A percentile compares a stretch with the other conserved stretches of the same genome.
phyloP scores from a whole-genome alignment of 768 basidiomycete genomes.

The Psilocybe azurescens region DNA sequence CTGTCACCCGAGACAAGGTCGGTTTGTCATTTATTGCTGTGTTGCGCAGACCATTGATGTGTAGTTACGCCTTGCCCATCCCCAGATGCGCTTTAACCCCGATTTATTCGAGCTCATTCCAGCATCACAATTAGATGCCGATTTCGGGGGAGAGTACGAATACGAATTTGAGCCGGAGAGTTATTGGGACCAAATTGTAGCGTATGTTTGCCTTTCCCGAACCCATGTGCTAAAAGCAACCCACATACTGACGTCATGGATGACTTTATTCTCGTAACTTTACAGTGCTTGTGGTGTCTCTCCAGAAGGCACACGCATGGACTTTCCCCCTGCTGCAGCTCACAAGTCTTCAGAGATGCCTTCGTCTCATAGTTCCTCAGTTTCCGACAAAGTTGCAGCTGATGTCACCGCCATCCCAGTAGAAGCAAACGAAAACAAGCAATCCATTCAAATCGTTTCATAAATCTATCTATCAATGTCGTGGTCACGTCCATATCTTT shows the following conservation, averaged over 20 bases:
- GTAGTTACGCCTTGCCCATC: not conserved
- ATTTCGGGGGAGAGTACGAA: slow-evolving; percentile 80
- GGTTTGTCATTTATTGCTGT: slow-evolving; percentile 16
- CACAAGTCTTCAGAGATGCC: not conserved
- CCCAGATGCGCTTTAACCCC: slow-evolving; percentile 88
- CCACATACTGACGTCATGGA: slow-evolving; percentile 14
- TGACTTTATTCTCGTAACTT: not conserved
- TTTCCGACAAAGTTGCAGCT: slow-evolving; percentile 14
- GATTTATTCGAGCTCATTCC: slow-evolving; percentile 79
- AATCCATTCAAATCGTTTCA: slow-evolving; percentile 7
- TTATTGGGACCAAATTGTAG: slow-evolving; percentile 82
- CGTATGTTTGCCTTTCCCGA: slow-evolving; percentile 45
- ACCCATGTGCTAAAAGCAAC: not conserved
- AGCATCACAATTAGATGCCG: slow-evolving; percentile 75
- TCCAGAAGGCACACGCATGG: slow-evolving; percentile 56
- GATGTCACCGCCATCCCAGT: slow-evolving; percentile 17
- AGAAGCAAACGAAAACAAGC: slow-evolving; percentile 14
- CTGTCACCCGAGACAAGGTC: slow-evolving; percentile 88
- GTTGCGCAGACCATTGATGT: not conserved
- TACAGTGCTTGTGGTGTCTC: slow-evolving; percentile 60
- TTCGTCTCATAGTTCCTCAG: not conserved
- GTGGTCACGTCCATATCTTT: not conserved
- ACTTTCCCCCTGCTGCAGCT: slow-evolving; percentile 18
- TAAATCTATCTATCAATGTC: slow-evolving; percentile 1
- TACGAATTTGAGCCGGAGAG: slow-evolving; percentile 74